Base-by-base conservation (phyloP, 352 stramenopile genomes). In the Pelagophyceae sp. region DNA sequence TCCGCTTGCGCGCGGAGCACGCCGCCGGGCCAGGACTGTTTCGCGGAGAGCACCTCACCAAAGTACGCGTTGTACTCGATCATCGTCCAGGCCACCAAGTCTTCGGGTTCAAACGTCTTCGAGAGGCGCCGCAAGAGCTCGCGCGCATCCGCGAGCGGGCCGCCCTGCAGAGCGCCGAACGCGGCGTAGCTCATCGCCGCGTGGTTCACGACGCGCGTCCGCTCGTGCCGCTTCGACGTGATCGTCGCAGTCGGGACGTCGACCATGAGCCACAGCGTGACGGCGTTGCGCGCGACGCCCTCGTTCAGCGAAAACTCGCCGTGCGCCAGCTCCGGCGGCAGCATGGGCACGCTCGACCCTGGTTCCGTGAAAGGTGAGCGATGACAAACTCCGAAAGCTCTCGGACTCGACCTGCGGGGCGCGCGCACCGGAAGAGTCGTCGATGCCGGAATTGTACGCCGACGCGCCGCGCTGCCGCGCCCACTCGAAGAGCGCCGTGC, bases 21-120 rank as follows among this genome's bases (percentile, higher is more conserved):
- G 15, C 67, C 67, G 67, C 67, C 67, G 35, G 67, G 67, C 67
- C 67, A 74, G 1, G 1, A 25, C n/a, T 50, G 17, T 27, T 29
- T 2, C 15, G 35, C 6, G 11, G 67, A 33, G 20, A 74, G 2
- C 38, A 51, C 25, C 31, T n/a, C 11, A 1, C 67, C 67, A 51
- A 74, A 58, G 67, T 74, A 58, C 33, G 67, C 67, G 67, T 74
- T 74, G 67, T 74, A 74, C 11, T 54, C 1, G 67, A 74, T 74
- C 67, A 74, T 74, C 17, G 67, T 58, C 60, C 60, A 67, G 20
- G 67, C 67, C 35, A 74, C n/a, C 15, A 74, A n/a, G n/a, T 74
- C 67, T n/a, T 74, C 67, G 17, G 67, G 67, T 5, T 50, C 67
- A 33, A 60, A 33, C 5, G 31, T 23, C 0, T 37, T 19, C 33